Evolutionary conservation across 306 rosid species (phyloP), one percentile per base, ranked within the genome.

Genomic region (Sesbania bispinosa): DNA sequence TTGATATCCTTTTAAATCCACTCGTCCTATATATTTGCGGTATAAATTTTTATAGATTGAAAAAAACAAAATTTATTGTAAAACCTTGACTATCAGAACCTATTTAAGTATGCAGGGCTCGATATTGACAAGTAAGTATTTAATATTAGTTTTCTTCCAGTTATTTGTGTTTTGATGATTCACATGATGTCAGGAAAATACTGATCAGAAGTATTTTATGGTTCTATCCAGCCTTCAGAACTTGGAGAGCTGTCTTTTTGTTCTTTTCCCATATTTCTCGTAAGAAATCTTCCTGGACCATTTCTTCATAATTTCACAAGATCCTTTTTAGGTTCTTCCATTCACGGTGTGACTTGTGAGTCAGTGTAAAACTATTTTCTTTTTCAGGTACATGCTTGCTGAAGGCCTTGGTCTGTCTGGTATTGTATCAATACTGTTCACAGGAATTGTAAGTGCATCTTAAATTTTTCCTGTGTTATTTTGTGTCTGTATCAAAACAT

Each of bases 231-330:
- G 97, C 80, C 96, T 94, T 82, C 99, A 91, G 85, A 94, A 91
- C 77, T 81, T 89, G 93, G 99, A 94, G 87, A 89, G 99, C 77
- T 91, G 99, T 79, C 96, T 94, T 58, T 85, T 94, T 85, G 99
- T 94, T 72, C 99, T 94, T 68, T 94, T 94, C 70, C 99, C 99
- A 5, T 94, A 94, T 79, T 94, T 94, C 86, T 94, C 99, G 99
- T 91, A 85, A 89, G 96, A 27, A 62, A 70, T 59, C 67, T 80
- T 62, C 73, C 79, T 71, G 30, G 24, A 55, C 62, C 41, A 13
- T 81, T 67, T 72, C 38, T 61, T 74, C 19, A 21, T 60, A 10
- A 16, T 72, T 14, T 45, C 67, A 21, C 24, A 26, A 36, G 36
- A 46, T 6, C 55, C 55, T 67, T 62, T 8, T 21, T 23, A 4